Evolutionary conservation across 441 rosid species (phyloP), one percentile per base, ranked within the genome.

Genomic region (Sinapis alba): DNA sequence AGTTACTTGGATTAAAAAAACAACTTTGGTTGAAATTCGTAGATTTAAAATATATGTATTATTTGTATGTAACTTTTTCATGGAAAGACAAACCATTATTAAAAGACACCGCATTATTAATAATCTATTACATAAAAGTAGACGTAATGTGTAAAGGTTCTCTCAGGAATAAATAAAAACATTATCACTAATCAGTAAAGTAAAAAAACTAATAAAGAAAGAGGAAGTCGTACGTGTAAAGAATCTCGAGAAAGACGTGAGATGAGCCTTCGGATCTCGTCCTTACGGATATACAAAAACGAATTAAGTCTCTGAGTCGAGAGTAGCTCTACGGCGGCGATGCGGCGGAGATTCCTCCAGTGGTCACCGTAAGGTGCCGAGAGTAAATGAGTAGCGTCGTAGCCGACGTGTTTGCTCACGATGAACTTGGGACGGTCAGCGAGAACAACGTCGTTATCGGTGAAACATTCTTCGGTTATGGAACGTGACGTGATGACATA

Each of bases 291-390:
- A 41, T 56, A 43, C 0, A n/a, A 19, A 34, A 83, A 83, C 47
- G 15, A 23, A 69, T 75, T 83, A 20, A 89, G 82, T 24, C 87
- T 81, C 24, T 68, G 64, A 0, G 82, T 6, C 0, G 97, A 89
- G 61, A 92, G 71, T 24, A 88, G 59, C 71, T 87, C 85, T 1
- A 83, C 51, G 69, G 93, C 67, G 8, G 80, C 61, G 18, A 93
- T 76, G 47, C 89, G 90, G 27, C 93, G 89, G 38, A 89, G 90
- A 78, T 85, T 89, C 16, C 91, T 83, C 95, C 92, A 89, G 62
- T 85, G 90, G 12, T 85, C 85, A 0, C 93, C 87, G 15, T 90
- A 86, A 2, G 90, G 62, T 0, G 92, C 43, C 7, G 74, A 19
- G 1, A 24, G 51, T 1, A 88, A 21, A 41, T 84, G 78, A 34